Conservation (phyloP, 345 rosid species). For the Camelina laxa region DNA sequence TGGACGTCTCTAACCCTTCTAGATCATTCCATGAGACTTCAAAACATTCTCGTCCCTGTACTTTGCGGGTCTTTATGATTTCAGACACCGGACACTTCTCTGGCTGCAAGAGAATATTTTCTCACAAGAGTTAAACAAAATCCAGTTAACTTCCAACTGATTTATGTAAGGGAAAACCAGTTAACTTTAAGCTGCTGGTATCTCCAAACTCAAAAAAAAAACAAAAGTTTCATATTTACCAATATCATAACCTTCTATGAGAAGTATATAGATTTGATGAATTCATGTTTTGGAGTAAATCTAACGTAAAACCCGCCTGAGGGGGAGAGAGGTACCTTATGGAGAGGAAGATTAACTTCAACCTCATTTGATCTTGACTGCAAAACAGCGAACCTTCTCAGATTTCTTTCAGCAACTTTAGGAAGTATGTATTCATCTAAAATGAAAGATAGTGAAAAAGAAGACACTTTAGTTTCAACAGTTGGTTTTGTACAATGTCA, state of each 20-base stretch:
- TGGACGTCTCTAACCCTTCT: constrained; percentile 65
- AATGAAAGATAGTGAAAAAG: background rate
- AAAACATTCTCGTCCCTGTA: constrained; percentile 72
- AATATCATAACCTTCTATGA: constrained; percentile 10
- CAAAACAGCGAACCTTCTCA: constrained; percentile 70
- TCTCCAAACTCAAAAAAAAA: background rate
- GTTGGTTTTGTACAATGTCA: background rate
- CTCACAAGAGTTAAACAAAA: background rate
- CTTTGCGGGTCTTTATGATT: constrained; percentile 71
- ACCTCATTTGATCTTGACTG: constrained; percentile 54
- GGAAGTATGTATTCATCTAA: constrained; percentile 90
- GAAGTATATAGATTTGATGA: background rate
- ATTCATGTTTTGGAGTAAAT: background rate
- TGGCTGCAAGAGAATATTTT: constrained; percentile 13
- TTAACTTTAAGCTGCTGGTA: constrained; percentile 8
- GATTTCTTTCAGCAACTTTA: constrained; percentile 87
- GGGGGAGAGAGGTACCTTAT: constrained; percentile 49
- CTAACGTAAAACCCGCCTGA: no score
- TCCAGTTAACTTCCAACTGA: constrained; percentile 1
- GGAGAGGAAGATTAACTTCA: constrained; percentile 55
- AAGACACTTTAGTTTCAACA: background rate
- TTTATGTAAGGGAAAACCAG: background rate
- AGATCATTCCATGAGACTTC: constrained; percentile 78
- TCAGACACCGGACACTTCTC: constrained; percentile 75
- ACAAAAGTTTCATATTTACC: background rate